A percentile compares a stretch with the other conserved stretches of the same genome.
Evolutionary conservation across 257 asterid genomes (phyloP).

Genomic region (Solanum etuberosum): DNA sequence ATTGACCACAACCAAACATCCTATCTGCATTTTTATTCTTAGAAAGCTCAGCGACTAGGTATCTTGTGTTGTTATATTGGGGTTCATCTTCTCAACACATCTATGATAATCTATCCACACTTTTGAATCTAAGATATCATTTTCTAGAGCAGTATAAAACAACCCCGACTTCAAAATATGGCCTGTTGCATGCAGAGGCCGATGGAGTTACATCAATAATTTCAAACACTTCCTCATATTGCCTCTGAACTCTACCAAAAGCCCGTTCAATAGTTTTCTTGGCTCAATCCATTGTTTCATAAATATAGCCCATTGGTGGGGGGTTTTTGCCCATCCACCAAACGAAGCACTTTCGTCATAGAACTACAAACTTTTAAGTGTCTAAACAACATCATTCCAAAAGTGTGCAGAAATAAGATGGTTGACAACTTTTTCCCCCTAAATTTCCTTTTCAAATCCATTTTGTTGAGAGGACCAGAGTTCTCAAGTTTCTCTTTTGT

Average conservation of each 20-base stretch:
- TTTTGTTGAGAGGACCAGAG: accelerated
- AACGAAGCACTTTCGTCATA: not conserved
- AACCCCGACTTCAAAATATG: not conserved
- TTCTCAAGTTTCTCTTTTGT: not conserved
- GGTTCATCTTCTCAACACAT: not conserved
- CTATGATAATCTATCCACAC: not conserved
- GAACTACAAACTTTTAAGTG: not conserved
- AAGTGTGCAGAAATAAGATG: not conserved
- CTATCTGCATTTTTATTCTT: not conserved
- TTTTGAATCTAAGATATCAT: not conserved
- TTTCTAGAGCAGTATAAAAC: not conserved
- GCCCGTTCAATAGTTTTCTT: not conserved
- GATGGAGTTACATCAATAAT: not conserved
- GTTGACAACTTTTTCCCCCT: not conserved
- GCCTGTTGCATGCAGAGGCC: not conserved
- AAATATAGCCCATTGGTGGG: not conserved
- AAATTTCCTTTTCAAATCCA: not conserved
- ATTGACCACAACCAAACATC: not conserved
- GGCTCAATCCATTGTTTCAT: not conserved
- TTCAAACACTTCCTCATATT: not conserved
- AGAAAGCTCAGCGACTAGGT: not conserved
- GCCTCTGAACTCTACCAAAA: not conserved
- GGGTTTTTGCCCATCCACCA: not conserved
- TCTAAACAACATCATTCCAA: not conserved
- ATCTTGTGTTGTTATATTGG: not conserved